Conservation (phyloP, 2,329 filamentous ascomycete species). For the Trichophyton equinum region DNA sequence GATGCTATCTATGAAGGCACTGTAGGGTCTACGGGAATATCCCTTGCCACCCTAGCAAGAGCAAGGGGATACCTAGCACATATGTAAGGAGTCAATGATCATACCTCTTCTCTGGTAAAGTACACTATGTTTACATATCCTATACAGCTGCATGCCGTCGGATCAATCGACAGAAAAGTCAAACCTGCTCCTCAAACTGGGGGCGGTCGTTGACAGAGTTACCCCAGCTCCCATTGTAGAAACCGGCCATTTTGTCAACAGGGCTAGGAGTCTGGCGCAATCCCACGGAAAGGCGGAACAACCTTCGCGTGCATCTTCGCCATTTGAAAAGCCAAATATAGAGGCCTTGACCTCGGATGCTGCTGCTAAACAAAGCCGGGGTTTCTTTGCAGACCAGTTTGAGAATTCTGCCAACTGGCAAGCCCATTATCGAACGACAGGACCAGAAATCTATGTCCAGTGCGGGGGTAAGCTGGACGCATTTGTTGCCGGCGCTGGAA, state of each 20-base stretch:
- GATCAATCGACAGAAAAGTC: slow-evolving; percentile 85
- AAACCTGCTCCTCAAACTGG: slow-evolving; percentile 74
- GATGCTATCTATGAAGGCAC: slow-evolving; percentile 98
- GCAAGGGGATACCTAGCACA: slow-evolving; percentile 83
- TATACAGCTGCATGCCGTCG: slow-evolving; percentile 71
- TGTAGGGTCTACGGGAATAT: slow-evolving; percentile 91
- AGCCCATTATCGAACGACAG: slow-evolving; percentile 70
- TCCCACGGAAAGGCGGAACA: slow-evolving; percentile 49
- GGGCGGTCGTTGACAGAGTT: slow-evolving; percentile 84
- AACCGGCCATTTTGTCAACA: slow-evolving; percentile 85
- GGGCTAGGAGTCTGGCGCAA: slow-evolving; percentile 61
- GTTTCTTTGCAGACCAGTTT: slow-evolving; percentile 95
- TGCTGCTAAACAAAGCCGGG: slow-evolving; percentile 48
- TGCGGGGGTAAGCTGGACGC: slow-evolving; percentile 63
- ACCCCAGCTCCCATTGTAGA: slow-evolving; percentile 88
- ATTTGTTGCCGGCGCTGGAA: slow-evolving; percentile 87
- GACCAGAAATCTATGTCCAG: slow-evolving; percentile 78
- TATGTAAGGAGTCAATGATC: slow-evolving; percentile 44
- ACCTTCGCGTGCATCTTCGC: slow-evolving; percentile 9
- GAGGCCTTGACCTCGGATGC: slow-evolving; percentile 10
- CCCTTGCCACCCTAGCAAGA: slow-evolving; percentile 74
- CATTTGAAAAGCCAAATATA: slow-evolving; percentile 15
- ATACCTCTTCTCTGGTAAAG: not conserved
- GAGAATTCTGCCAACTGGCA: slow-evolving; percentile 81
- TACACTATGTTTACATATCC: not conserved